Evolutionary conservation across 1,284 basidiomycete species (phyloP).

Genomic region (Moniliophthora roreri): DNA sequence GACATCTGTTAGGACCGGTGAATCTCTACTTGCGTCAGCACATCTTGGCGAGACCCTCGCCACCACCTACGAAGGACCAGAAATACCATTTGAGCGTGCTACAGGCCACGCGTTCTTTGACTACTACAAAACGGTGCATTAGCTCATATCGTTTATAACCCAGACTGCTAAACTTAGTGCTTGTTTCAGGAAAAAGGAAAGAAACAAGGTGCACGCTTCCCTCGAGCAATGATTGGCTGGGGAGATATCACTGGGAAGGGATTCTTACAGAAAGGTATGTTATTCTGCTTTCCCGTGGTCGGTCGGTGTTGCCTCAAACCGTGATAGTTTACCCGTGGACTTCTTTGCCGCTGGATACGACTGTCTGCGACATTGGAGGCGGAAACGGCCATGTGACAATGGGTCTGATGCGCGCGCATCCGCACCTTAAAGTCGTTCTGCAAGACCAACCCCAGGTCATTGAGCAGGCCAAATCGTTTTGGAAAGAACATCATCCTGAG

Average conservation of each 20-base stretch:
- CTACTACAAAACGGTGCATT: background rate
- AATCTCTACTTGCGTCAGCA: too few species aligned
- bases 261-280: slow-evolving; percentile 24
- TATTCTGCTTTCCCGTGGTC: background rate
- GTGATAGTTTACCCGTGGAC: too few species aligned
- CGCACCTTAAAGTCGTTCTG: background rate
- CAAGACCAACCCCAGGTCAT: slow-evolving; percentile 1
- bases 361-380: background rate
- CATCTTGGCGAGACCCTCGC: too few species aligned
- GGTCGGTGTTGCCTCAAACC: background rate
- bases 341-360: background rate
- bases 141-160: background rate
- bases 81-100: background rate
- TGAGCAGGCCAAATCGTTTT: background rate
- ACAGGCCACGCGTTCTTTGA: background rate
- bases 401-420: background rate
- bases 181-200: background rate
- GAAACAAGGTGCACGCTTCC: slow-evolving; percentile 21
- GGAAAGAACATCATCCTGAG: background rate
- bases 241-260: slow-evolving; percentile 25
- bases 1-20: too few species aligned
- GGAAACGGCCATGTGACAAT: background rate
- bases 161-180: too few species aligned
- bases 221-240: slow-evolving; percentile 28
- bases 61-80: background rate